Evolutionary conservation across 2,329 filamentous ascomycete genomes (phyloP).

Genomic region (Polychaeton citri): DNA sequence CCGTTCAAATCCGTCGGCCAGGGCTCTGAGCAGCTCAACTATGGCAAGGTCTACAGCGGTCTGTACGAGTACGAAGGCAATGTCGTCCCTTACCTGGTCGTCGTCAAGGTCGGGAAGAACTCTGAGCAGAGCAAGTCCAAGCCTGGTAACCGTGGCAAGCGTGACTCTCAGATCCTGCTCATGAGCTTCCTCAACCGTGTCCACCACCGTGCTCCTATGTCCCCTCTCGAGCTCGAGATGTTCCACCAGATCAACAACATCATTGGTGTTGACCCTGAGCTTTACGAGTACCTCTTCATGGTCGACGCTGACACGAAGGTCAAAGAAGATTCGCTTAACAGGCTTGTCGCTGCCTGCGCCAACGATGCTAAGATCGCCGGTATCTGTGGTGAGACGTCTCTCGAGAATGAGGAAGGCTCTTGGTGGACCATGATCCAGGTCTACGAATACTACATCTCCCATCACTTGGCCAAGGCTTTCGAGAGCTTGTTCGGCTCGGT

Average conservation of each 20-base stretch:
- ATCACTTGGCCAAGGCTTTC: conserved; percentile 92
- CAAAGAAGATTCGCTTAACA: conserved; percentile 79
- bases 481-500: conserved; percentile 96
- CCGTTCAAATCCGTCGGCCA: conserved; percentile 87
- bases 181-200: conserved; percentile 98
- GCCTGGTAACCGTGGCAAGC: conserved; percentile 95
- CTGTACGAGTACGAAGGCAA: conserved; percentile 97
- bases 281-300: conserved; percentile 96
- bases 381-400: conserved; percentile 91
- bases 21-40: conserved; percentile 88
- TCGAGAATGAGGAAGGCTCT: conserved; percentile 86
- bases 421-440: conserved; percentile 99
- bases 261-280: conserved; percentile 90
- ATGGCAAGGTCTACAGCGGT: conserved; percentile 95
- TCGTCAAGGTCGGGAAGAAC: conserved; percentile 96
- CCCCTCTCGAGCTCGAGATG: conserved; percentile 89
- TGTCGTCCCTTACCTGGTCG: conserved; percentile 87
- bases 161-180: conserved; percentile 88
- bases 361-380: conserved; percentile 93
- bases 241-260: conserved; percentile 99
- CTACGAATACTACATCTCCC: conserved; percentile 98
- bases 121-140: conserved; percentile 84
- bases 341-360: conserved; percentile 80
- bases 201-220: conserved; percentile 88
- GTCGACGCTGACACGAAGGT: conserved; percentile 96